Evolutionary conservation across 2,329 filamentous ascomycete species (phyloP).

Genomic region (Cadophora sp.): DNA sequence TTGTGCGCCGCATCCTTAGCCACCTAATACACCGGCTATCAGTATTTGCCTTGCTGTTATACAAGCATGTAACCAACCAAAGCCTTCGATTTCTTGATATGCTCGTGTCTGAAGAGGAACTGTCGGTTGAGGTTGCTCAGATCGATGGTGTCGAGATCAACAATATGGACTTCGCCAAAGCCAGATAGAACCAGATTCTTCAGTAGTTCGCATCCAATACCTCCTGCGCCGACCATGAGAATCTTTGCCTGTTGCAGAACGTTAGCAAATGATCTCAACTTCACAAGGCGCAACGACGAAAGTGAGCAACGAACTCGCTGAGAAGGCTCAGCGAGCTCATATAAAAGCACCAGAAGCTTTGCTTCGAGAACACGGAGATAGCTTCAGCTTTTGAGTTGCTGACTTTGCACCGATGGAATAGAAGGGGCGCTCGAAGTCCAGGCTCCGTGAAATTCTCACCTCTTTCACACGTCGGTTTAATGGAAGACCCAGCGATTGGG

Average conservation of each 20-base stretch:
- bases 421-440: constrained; percentile 10
- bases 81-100: constrained; percentile 97
- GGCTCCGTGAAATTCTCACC: constrained; percentile 54
- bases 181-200: constrained; percentile 94
- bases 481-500: constrained; percentile 70
- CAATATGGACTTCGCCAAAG: constrained; percentile 91
- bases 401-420: not conserved
- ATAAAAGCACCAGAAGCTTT: not conserved
- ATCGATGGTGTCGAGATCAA: constrained; percentile 98
- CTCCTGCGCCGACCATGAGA: constrained; percentile 93
- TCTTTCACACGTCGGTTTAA: constrained; percentile 72
- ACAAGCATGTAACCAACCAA: constrained; percentile 62
- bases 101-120: constrained; percentile 94
- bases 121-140: constrained; percentile 97
- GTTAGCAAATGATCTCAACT: constrained; percentile 44
- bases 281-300: constrained; percentile 20
- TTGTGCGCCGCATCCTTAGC: constrained; percentile 89
- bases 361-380: not conserved
- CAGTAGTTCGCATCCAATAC: constrained; percentile 95
- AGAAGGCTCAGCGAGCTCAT: not conserved
- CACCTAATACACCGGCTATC: constrained; percentile 60
- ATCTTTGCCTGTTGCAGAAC: constrained; percentile 71
- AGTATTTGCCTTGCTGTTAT: constrained; percentile 15
- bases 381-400: not conserved
- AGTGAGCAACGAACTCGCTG: not conserved